Evolutionary conservation across 2,329 filamentous ascomycete species (phyloP).

Genomic region (Cadophora gregata): DNA sequence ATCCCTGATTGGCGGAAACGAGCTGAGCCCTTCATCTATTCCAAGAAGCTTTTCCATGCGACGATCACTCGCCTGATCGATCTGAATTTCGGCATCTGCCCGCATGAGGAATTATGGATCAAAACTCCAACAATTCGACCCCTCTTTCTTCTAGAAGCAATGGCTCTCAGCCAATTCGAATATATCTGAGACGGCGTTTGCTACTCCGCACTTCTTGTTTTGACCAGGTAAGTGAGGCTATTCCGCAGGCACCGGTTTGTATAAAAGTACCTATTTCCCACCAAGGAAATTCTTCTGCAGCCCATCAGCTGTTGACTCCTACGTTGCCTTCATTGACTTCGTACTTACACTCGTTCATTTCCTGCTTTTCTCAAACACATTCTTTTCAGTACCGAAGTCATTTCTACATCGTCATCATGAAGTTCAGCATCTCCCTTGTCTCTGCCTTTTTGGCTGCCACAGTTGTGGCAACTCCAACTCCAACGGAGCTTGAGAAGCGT

Average conservation of each 20-base stretch:
- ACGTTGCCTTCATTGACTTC: background rate
- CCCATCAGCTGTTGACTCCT: background rate
- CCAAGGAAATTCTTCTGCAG: constrained; percentile 12
- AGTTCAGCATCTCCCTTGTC: constrained; percentile 26
- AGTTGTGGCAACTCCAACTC: constrained; percentile 26
- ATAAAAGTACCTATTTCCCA: constrained; percentile 17
- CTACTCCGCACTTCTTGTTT: constrained; percentile 5
- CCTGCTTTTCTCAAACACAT: background rate
- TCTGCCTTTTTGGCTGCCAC: constrained; percentile 43
- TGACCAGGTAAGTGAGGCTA: background rate
- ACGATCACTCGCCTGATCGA: constrained; percentile 6
- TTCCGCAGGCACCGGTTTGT: background rate
- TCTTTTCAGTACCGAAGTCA: constrained; percentile 2
- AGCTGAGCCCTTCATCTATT: constrained; percentile 2
- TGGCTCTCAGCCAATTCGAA: background rate
- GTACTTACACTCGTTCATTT: constrained; percentile 5
- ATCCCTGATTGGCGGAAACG: constrained; percentile 16
- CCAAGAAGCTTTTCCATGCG: constrained; percentile 5
- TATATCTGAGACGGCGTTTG: constrained; percentile 9
- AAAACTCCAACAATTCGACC: background rate
- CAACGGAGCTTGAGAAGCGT: constrained; percentile 43
- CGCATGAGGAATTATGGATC: constrained; percentile 3
- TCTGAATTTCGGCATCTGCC: constrained; percentile 3
- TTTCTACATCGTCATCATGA: constrained; percentile 21
- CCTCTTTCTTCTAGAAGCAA: constrained; percentile 15